Conservation (phyloP, 1,284 basidiomycete species). For the Earliella scabrosa region DNA sequence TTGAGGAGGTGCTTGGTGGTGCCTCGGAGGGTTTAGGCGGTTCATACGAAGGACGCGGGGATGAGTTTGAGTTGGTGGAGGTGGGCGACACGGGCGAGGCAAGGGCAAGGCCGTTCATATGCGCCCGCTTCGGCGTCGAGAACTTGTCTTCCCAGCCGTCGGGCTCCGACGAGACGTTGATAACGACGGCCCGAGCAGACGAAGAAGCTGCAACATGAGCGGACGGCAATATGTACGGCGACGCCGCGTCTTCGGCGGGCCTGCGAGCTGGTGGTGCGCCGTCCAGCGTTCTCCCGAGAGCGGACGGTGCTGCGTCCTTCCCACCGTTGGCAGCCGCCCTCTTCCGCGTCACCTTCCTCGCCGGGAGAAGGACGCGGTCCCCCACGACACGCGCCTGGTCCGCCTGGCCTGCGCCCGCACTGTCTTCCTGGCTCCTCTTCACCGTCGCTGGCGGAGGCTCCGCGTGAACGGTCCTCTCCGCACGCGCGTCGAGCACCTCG, state of each 20-base stretch:
- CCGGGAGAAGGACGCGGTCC: slow-evolving; percentile 14
- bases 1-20: neutral
- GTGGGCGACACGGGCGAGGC: neutral
- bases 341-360: slow-evolving; percentile 14
- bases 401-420: neutral
- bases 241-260: no score
- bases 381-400: slow-evolving; percentile 5
- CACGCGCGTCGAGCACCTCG: neutral
- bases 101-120: slow-evolving; percentile 6
- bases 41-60: neutral
- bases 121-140: slow-evolving; percentile 17
- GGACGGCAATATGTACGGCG: neutral
- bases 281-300: no score
- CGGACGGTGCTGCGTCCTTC: no score
- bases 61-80: no score
- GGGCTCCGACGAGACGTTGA: neutral
- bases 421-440: neutral
- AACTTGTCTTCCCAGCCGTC: slow-evolving; percentile 23
- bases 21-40: neutral
- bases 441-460: neutral
- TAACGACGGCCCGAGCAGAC: neutral
- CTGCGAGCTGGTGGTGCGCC: no score
- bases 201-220: neutral
- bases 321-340: neutral
- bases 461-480: neutral